phyloP scores from a whole-genome alignment of 208 protist species.

The Angomonas ambiguus region DNA sequence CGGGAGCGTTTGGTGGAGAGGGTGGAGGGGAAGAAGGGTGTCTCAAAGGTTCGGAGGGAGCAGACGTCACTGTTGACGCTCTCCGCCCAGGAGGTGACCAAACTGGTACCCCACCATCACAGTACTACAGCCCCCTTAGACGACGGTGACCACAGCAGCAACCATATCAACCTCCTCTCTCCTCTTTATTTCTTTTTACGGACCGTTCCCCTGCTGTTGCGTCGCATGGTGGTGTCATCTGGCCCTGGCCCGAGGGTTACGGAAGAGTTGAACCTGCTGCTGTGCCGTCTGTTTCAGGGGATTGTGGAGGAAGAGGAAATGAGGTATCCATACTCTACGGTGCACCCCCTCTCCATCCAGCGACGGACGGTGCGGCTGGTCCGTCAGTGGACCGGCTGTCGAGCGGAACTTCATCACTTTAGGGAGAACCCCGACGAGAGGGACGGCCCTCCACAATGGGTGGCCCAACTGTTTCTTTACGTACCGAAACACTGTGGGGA shows the following conservation, averaged over 20 bases:
- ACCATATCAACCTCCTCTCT: too few species aligned
- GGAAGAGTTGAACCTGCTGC: background rate
- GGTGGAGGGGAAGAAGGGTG: background rate
- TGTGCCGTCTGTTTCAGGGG: background rate
- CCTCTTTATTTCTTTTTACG: background rate
- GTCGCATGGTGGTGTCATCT: background rate
- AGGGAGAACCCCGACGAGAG: background rate
- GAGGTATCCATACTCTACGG: too few species aligned
- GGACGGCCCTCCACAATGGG: background rate
- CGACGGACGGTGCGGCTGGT: background rate
- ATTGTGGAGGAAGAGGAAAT: background rate
- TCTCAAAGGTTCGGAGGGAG: background rate
- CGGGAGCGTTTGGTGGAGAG: background rate
- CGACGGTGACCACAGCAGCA: too few species aligned
- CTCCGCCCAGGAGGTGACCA: background rate
- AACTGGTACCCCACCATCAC: background rate
- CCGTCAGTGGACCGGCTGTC: background rate
- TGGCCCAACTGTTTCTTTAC: too few species aligned
- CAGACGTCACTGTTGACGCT: background rate
- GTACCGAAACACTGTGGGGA: background rate
- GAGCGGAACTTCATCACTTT: background rate
- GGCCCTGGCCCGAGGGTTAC: background rate
- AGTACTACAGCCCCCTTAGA: too few species aligned
- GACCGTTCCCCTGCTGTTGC: background rate
- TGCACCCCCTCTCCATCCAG: background rate